phyloP scores from a whole-genome alignment of 768 basidiomycete species.

The Mycena venus region DNA sequence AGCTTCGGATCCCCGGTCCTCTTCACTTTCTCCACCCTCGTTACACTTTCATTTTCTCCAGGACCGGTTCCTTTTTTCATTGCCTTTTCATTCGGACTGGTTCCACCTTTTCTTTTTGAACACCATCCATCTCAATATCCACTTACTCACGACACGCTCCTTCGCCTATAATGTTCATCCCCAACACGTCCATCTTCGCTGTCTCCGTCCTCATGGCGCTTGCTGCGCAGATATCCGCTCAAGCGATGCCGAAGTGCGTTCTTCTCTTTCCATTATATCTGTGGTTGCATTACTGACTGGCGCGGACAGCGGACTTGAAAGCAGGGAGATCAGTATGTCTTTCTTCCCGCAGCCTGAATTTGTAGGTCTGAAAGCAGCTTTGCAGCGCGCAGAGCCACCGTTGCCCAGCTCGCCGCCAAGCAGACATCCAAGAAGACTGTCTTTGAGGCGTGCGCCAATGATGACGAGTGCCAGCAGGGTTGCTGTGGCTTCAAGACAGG shows the following conservation, averaged over 20 bases:
- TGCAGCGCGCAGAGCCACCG: not conserved
- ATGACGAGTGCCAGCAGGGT: not conserved
- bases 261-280: too few species aligned
- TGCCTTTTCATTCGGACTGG: not conserved
- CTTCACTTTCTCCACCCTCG: not conserved
- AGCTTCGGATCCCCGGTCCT: not conserved
- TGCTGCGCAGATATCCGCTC: not conserved
- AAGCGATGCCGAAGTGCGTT: not conserved
- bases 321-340: not conserved
- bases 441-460: not conserved
- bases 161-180: not conserved
- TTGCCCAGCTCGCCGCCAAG: not conserved
- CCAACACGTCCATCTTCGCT: not conserved
- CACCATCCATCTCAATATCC: not conserved
- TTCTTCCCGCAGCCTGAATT: too few species aligned
- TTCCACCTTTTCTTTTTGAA: not conserved
- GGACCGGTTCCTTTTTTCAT: not conserved
- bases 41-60: not conserved
- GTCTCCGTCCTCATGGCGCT: not conserved
- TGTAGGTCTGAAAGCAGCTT: too few species aligned
- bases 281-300: too few species aligned
- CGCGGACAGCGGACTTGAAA: not conserved
- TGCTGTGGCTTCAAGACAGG: not conserved
- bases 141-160: not conserved
- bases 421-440: not conserved